These are phyloP conservation scores for Penicillium bovifimosum DNA, from an alignment of 495 filamentous ascomycete species.

Conservation along the genomic window DNA sequence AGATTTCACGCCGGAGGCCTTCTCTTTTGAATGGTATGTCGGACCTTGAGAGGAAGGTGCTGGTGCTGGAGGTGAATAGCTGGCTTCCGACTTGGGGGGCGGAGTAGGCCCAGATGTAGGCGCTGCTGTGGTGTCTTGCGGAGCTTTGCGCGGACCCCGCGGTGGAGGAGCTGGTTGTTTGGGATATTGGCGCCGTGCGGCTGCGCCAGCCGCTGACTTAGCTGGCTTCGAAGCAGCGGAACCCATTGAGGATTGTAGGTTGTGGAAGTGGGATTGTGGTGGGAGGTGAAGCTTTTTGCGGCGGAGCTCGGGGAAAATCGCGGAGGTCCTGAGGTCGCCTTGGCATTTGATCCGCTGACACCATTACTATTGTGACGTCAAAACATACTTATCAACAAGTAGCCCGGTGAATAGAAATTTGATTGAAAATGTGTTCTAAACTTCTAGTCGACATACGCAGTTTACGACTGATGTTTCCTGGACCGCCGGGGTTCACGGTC, in stretches of 20 bases:
- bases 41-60: conserved; percentile 22
- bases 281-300: conserved; percentile 14
- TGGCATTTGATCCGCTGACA: conserved; percentile 14
- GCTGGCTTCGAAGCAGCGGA: conserved; percentile 58
- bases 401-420: too few species aligned
- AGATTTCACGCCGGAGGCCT: conserved; percentile 31
- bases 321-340: conserved; percentile 22
- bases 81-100: conserved; percentile 9
- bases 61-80: conserved; percentile 29
- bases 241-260: conserved; percentile 45
- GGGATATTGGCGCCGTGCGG: conserved; percentile 52
- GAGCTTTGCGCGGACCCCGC: conserved; percentile 18
- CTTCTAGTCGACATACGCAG: too few species aligned
- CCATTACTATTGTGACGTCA: conserved; percentile 22
- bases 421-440: too few species aligned
- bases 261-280: neutral
- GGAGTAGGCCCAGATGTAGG: conserved; percentile 15
- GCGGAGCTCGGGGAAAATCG: conserved; percentile 20
- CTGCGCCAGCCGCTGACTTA: conserved; percentile 46
- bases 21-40: conserved; percentile 37
- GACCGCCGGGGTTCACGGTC: too few species aligned
- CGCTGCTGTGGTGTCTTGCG: conserved; percentile 10
- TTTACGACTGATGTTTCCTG: too few species aligned
- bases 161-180: conserved; percentile 38
- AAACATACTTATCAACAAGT: conserved; percentile 14